Base-by-base conservation (phyloP, 371 early-diverging fungal genomes). In the Syncephalastrum sp. region DNA sequence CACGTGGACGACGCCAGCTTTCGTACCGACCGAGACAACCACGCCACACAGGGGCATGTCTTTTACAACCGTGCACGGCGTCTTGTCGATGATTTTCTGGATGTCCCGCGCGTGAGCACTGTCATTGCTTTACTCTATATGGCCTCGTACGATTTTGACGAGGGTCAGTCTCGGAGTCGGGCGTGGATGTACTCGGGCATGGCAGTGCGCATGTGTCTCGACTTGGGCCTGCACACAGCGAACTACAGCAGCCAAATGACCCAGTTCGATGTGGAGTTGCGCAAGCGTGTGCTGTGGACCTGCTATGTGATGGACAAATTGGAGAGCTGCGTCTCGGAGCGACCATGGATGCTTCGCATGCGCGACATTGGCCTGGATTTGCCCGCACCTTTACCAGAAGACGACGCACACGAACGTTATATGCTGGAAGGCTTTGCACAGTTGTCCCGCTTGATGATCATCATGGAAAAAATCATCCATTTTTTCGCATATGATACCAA, bases 141-240 rank as follows among this genome's bases (percentile, higher is more conserved):
- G 71, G 60, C 65, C 1, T 50, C 68, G 2, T 78, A 72, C 42
- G 73, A 74, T 5, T 51, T 24, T 21, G 29, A 47, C 16, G 21
- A 52, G 46, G 47, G 27, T 7, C 53, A 57, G 3, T 21, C 53
- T 24, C 23, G 48, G 5, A 68, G 71, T 50, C 63, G 77, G 45
- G 54, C 65, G 3, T 77, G 77, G 77, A 72, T 74, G 72, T 77
- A 74, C n/a, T 59, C 62, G 25, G 77, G 71, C 3, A 73, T 76
- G 77, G 73, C 71, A 10, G 60, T 60, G 19, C 69, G 77, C 7
- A 76, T 76, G 77, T 64, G 69, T 29, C 54, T 73, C 38, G 77
- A 79, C 38, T 44, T 79, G 15, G 76, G 74, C 3, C 50, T 79
- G 14, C 75, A 77, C 38, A 70, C 65, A 47, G 50, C 61, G 5